Percentiles rank a stretch among this genome's conserved stretches.
Evolutionary conservation across 352 stramenopile genomes (phyloP).

Genomic region (Globisporangium cystogenes): DNA sequence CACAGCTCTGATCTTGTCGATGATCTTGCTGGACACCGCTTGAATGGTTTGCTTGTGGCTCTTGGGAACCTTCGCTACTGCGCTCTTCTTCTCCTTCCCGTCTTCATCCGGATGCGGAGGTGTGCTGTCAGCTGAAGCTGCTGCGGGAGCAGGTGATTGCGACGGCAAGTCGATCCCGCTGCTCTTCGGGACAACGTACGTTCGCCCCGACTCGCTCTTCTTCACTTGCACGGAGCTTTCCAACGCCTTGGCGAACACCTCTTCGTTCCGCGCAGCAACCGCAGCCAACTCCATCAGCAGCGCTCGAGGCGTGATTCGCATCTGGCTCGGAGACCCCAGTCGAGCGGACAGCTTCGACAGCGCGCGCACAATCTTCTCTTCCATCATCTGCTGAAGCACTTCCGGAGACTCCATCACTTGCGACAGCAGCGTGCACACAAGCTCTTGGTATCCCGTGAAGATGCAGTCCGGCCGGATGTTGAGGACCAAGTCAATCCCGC

Average conservation of each 20-base stretch:
- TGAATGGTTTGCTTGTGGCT: conserved; percentile 62
- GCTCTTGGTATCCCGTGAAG: conserved; percentile 69
- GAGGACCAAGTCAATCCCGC: conserved; percentile 58
- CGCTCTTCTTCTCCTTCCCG: conserved; percentile 21
- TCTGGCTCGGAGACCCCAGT: conserved; percentile 61
- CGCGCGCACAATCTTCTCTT: conserved; percentile 75
- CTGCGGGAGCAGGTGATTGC: background rate
- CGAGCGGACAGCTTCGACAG: conserved; percentile 72
- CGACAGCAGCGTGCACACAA: conserved; percentile 64
- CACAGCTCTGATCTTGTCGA: conserved; percentile 44
- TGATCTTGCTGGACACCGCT: conserved; percentile 55
- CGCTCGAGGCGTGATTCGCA: conserved; percentile 76
- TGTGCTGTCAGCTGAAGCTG: background rate
- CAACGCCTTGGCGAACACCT: conserved; percentile 69
- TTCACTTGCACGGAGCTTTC: conserved; percentile 65
- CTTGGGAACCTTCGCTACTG: conserved; percentile 39
- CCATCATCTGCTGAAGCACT: conserved; percentile 82
- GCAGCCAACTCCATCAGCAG: conserved; percentile 76
- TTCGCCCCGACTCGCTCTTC: conserved; percentile 72
- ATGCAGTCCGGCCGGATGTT: conserved; percentile 31
- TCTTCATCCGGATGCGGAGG: conserved; percentile 9
- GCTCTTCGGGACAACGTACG: conserved; percentile 62
- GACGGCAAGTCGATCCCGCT: background rate
- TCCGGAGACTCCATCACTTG: conserved; percentile 78
- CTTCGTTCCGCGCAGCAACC: conserved; percentile 69